A percentile compares a stretch with the other conserved stretches of the same genome.
phyloP scores from a whole-genome alignment of 108 stramenopile genomes.

The Skeletonema menzelii region DNA sequence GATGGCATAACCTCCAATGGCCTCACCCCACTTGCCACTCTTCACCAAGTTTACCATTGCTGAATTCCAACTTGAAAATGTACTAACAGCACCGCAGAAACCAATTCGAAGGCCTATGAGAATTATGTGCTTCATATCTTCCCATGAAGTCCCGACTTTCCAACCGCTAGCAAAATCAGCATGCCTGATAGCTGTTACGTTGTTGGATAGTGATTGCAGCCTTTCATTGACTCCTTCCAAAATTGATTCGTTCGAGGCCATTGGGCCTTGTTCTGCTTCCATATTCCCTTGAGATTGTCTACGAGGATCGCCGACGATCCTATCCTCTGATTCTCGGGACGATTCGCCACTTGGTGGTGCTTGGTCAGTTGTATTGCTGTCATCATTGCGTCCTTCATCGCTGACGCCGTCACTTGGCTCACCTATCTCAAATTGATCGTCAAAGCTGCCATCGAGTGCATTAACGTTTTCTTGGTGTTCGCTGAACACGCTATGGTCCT shows the following conservation, averaged over 20 bases:
- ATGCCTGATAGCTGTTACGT: constrained; percentile 55
- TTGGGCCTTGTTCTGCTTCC: background rate
- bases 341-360: constrained; percentile 13
- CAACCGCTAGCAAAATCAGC: constrained; percentile 73
- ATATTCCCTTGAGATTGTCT: background rate
- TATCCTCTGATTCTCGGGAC: constrained; percentile 1
- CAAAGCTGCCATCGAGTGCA: background rate
- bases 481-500: constrained; percentile 62
- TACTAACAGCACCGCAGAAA: constrained; percentile 78
- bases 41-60: constrained; percentile 69
- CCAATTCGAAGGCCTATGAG: constrained; percentile 78
- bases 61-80: constrained; percentile 79
- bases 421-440: constrained; percentile 21
- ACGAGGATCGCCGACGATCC: background rate
- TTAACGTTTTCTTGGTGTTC: constrained; percentile 17
- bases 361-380: background rate
- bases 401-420: background rate
- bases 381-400: background rate
- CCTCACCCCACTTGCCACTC: constrained; percentile 62
- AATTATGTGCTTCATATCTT: constrained; percentile 81
- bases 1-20: constrained; percentile 67
- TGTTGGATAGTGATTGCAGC: constrained; percentile 42
- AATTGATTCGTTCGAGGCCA: background rate
- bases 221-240: constrained; percentile 7
- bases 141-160: constrained; percentile 79